Percentiles rank a stretch among this genome's conserved stretches.
Evolutionary conservation across 805 yeast genomes (phyloP).

Genomic region (Lachancea lanzarotensis): DNA sequence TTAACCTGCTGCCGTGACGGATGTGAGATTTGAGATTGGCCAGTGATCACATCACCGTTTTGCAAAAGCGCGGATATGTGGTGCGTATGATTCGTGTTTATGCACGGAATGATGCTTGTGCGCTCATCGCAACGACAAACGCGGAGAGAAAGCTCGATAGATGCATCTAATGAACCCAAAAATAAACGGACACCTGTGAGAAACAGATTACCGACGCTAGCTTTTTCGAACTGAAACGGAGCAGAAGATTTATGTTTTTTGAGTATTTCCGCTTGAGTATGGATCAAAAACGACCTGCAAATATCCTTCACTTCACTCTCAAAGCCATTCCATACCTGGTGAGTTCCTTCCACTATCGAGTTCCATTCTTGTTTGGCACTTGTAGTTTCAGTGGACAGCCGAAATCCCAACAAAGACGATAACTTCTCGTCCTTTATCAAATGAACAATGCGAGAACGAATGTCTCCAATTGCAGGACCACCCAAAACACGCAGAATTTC

Average conservation of each 20-base stretch:
- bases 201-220: constrained; percentile 80
- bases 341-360: constrained; percentile 70
- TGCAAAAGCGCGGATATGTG: constrained; percentile 72
- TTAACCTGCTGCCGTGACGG: constrained; percentile 38
- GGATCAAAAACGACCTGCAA: constrained; percentile 68
- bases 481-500: constrained; percentile 81
- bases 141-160: constrained; percentile 67
- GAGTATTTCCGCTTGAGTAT: constrained; percentile 68
- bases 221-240: constrained; percentile 61
- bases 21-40: constrained; percentile 91
- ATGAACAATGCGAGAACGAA: constrained; percentile 72
- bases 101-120: constrained; percentile 65
- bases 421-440: constrained; percentile 53
- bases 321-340: constrained; percentile 56
- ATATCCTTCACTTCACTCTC: constrained; percentile 61
- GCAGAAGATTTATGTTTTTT: constrained; percentile 46
- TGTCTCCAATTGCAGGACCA: constrained; percentile 94
- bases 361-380: constrained; percentile 70
- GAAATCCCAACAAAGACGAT: constrained; percentile 27
- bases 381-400: constrained; percentile 28
- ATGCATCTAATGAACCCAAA: constrained; percentile 78
- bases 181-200: constrained; percentile 76
- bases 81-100: constrained; percentile 77
- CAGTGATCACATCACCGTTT: constrained; percentile 71
- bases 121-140: constrained; percentile 42